Evolutionary conservation across 2,329 filamentous ascomycete species (phyloP).

Genomic region (Sporothrix globosa): DNA sequence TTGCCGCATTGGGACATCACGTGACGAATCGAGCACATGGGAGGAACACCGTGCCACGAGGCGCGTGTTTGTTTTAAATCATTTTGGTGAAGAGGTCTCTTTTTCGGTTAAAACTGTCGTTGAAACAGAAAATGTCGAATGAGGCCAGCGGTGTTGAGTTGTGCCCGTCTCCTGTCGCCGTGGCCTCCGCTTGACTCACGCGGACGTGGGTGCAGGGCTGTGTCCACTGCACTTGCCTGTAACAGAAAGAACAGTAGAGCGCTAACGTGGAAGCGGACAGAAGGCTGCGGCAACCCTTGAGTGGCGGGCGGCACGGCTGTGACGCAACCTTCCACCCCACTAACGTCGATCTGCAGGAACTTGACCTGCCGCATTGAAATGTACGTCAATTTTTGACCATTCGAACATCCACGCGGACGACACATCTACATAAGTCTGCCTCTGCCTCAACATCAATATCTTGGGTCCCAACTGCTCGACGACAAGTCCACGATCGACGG

Average conservation of each 20-base stretch:
- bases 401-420: not conserved
- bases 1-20: conserved; percentile 9
- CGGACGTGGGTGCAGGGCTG: conserved; percentile 14
- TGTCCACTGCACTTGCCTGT: not conserved
- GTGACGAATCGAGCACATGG: not conserved
- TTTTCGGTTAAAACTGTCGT: no score
- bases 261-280: conserved; percentile 15
- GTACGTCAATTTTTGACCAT: not conserved
- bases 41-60: no score
- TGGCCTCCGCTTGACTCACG: conserved; percentile 20
- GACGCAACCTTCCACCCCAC: conserved; percentile 22
- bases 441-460: not conserved
- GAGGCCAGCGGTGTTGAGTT: no score
- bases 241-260: not conserved
- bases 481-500: not conserved
- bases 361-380: not conserved
- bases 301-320: conserved; percentile 19
- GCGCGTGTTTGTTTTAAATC: not conserved
- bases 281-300: conserved; percentile 11
- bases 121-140: no score
- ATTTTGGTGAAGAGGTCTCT: not conserved
- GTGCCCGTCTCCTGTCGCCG: not conserved
- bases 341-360: conserved; percentile 15
- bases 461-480: not conserved
- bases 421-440: not conserved